Base-by-base conservation (phyloP, 2,329 filamentous ascomycete genomes). In the Penicillium sp. region DNA sequence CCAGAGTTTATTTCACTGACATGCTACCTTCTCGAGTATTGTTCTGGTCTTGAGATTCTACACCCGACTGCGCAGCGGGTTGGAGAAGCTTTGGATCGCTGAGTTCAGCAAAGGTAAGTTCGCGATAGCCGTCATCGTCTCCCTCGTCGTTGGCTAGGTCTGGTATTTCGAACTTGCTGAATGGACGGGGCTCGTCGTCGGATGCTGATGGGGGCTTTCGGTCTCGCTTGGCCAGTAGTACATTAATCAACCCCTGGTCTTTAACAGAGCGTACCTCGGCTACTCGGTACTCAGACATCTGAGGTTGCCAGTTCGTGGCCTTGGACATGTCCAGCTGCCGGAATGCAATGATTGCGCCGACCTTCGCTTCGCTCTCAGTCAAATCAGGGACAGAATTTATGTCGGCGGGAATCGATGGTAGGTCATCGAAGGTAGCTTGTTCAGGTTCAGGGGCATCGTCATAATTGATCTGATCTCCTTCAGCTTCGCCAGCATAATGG, bases 141-240 rank as follows among this genome's bases (percentile, higher is more conserved):
- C 67, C 69, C 9, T 73, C 73, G 13, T 76, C 75, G 0, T 79
- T 78, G 12, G 80, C 81, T 10, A 81, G 79, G 6, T 82, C 77
- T 0, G 84, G 84, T 58, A 82, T 82, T 60, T 94, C 88, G 56
- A 94, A 93, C 51, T 83, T 86, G 54, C 78, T 82, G 59, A 91
- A 95, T 9, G 88, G 69, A 9, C 88, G 78, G 53, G 85, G 75
- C 0, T 88, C 88, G 0, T 85, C 76, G 9, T 48, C 32, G 6
- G 56, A 82, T 82, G 17, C 70, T 65, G 60, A 79, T 83, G 54
- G 82, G 64, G 79, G 76, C 5, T 76, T 68, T 42, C 84, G 73
- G 61, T 94, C 86, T 26, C 86, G 79, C 53, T 77, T 77, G 2
- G 88, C 87, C 3, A 95, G 75, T 10, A 77, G 73, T 4, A 94